These are phyloP conservation scores for Kodamaea jinghongensis DNA, from an alignment of 805 yeast genomes.

Conservation along the genomic window DNA sequence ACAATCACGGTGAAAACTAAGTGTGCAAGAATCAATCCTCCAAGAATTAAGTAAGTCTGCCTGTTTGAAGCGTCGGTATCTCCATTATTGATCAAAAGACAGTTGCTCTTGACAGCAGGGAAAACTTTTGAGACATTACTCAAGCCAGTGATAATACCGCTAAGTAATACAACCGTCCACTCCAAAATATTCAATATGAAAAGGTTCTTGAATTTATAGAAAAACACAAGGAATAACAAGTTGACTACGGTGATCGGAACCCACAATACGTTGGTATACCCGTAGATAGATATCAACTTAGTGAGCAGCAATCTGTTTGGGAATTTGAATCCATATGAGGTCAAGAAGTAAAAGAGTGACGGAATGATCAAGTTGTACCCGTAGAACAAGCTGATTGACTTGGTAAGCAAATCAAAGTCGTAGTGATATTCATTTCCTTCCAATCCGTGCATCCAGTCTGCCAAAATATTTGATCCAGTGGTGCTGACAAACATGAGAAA, in stretches of 20 bases:
- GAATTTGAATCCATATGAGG: conserved; percentile 56
- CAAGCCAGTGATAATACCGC: conserved; percentile 60
- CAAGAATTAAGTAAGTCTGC: conserved; percentile 34
- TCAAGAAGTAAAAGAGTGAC: conserved; percentile 45
- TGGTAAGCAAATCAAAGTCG: conserved; percentile 59
- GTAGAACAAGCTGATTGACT: conserved; percentile 68
- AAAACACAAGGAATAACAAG: conserved; percentile 54
- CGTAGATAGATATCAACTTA: conserved; percentile 70
- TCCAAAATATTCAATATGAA: conserved; percentile 50
- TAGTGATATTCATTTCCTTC: conserved; percentile 47
- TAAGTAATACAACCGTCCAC: conserved; percentile 60
- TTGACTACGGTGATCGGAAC: conserved; percentile 70
- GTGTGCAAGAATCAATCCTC: conserved; percentile 48
- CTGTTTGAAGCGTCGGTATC: conserved; percentile 34
- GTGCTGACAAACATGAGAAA: conserved; percentile 72
- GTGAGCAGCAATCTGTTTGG: conserved; percentile 48
- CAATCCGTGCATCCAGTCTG: conserved; percentile 49
- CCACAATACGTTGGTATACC: conserved; percentile 84
- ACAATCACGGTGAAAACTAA: conserved; percentile 59
- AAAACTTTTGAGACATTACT: conserved; percentile 49
- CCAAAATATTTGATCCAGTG: conserved; percentile 64
- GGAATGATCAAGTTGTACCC: conserved; percentile 77
- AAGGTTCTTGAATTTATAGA: conserved; percentile 32
- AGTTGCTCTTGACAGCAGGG: conserved; percentile 35
- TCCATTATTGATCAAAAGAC: conserved; percentile 25